Conservation (phyloP, 2,329 filamentous ascomycete species). For the Dothidotthia symphoricarpi region DNA sequence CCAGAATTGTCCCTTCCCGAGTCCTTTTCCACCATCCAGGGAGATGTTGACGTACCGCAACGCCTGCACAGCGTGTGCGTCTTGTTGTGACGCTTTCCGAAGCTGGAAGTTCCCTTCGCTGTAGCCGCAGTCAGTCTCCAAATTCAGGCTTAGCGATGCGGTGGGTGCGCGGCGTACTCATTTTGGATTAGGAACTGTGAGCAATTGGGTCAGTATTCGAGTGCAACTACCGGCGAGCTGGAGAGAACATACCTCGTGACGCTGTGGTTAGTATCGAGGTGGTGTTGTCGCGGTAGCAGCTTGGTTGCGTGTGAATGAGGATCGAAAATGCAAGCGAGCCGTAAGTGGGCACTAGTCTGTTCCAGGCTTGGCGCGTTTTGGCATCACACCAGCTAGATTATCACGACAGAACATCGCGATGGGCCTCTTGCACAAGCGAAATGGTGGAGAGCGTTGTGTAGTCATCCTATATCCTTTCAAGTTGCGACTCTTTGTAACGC, state of each 20-base stretch:
- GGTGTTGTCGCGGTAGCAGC: conserved; percentile 18
- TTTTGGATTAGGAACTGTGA: conserved; percentile 54
- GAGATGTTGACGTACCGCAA: conserved; percentile 71
- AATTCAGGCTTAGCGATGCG: conserved; percentile 24
- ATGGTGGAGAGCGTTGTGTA: too few relatives aligned
- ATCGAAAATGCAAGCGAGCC: not conserved
- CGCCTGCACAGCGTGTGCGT: conserved; percentile 97
- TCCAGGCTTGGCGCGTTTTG: not conserved
- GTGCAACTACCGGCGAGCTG: conserved; percentile 1
- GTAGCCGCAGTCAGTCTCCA: conserved; percentile 49
- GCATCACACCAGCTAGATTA: not conserved
- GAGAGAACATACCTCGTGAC: conserved; percentile 33
- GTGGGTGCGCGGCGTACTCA: conserved; percentile 52
- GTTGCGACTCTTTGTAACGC: too few relatives aligned
- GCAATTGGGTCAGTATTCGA: conserved; percentile 21
- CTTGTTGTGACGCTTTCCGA: conserved; percentile 91
- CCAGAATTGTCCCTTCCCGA: conserved; percentile 2
- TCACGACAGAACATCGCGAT: not conserved
- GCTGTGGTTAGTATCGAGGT: conserved; percentile 40
- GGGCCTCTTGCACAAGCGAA: too few relatives aligned
- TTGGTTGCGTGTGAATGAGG: too few relatives aligned
- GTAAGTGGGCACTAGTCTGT: not conserved
- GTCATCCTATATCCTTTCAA: too few relatives aligned
- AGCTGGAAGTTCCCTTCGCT: conserved; percentile 72
- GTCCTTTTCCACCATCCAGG: conserved; percentile 8